Evolutionary conservation across 768 basidiomycete species (phyloP), one percentile per base, ranked within the genome.

Genomic region (Lactifluus volemus): DNA sequence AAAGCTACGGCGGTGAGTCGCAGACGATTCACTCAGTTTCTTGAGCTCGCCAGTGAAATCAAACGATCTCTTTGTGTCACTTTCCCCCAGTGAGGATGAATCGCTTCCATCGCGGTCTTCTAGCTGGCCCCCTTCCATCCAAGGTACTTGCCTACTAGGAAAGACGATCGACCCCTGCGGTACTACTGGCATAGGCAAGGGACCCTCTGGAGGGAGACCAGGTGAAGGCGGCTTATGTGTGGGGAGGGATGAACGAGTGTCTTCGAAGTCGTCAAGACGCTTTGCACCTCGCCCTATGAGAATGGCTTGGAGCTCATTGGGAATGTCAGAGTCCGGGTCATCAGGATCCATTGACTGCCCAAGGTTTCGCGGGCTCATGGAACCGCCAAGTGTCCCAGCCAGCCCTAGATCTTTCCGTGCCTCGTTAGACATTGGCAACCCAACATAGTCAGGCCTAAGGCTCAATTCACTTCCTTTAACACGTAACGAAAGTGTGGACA

Each of bases 21-120:
- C 87, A 38, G 86, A 85, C 6, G 83, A 84, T 65, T 88, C 84
- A 55, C 86, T 84, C 52, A 92, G 76, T 67, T 75, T 83, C 70
- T 79, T 73, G 55, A 92, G 71, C 70, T 91, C 90, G 42, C 85
- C 87, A 0, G 90, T 92, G 68, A 92, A 92, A 67, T 92, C 89
- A 62, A 92, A 92, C 1, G 84, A 87, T 67, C 81, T 86, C 74
- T 85, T 89, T 0, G 89, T 91, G 63, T 86, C 82, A 55, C 81
- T 81, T 56, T 84, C 84, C 14, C 82, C 84, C 17, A 58, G 32
- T 39, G 56, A 58, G 0, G 77, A 77, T 12, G 75, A 73, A 41
- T 63, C 76, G 21, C 71, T 72, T 19, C 76, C 79, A 30, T 79
- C 79, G 3, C 74, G 60, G 44, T 79, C 74, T 1, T 68, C 73